A percentile compares a stretch with the other conserved stretches of the same genome.
Conservation (phyloP, 768 basidiomycete genomes). For the Tylopilus sp. region DNA sequence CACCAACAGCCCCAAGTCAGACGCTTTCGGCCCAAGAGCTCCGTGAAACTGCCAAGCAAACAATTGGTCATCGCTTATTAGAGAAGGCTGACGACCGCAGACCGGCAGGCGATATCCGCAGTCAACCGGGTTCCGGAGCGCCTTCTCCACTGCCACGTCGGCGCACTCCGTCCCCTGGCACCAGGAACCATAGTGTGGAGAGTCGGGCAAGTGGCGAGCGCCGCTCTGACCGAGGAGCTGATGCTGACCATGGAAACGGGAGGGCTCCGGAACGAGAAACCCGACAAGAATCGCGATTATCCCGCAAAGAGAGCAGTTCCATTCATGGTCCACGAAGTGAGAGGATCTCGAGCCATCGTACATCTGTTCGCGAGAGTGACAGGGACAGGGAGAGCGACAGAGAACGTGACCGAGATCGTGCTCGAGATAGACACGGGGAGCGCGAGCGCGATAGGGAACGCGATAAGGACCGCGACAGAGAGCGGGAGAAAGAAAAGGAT, state of each 20-base stretch:
- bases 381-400: slow-evolving; percentile 44
- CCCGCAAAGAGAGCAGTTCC: slow-evolving; percentile 44
- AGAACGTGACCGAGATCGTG: slow-evolving; percentile 47
- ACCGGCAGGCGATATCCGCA: slow-evolving; percentile 37
- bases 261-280: slow-evolving; percentile 50
- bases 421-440: slow-evolving; percentile 45
- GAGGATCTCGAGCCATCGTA: slow-evolving; percentile 43
- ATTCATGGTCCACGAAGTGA: slow-evolving; percentile 52
- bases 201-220: slow-evolving; percentile 71
- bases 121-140: slow-evolving; percentile 48
- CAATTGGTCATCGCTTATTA: slow-evolving; percentile 39
- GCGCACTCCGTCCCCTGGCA: slow-evolving; percentile 64
- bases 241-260: slow-evolving; percentile 48
- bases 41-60: slow-evolving; percentile 74
- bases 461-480: slow-evolving; percentile 37
- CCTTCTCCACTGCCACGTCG: slow-evolving; percentile 53
- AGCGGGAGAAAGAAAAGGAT: slow-evolving; percentile 41
- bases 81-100: slow-evolving; percentile 42
- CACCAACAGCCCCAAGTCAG: slow-evolving; percentile 74
- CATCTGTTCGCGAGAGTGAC: slow-evolving; percentile 29
- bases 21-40: slow-evolving; percentile 76
- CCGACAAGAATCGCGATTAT: slow-evolving; percentile 43
- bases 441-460: slow-evolving; percentile 47
- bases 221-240: slow-evolving; percentile 50
- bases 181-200: slow-evolving; percentile 66